Evolutionary conservation across 441 rosid genomes (phyloP).

Genomic region (Gossypium aridum): DNA sequence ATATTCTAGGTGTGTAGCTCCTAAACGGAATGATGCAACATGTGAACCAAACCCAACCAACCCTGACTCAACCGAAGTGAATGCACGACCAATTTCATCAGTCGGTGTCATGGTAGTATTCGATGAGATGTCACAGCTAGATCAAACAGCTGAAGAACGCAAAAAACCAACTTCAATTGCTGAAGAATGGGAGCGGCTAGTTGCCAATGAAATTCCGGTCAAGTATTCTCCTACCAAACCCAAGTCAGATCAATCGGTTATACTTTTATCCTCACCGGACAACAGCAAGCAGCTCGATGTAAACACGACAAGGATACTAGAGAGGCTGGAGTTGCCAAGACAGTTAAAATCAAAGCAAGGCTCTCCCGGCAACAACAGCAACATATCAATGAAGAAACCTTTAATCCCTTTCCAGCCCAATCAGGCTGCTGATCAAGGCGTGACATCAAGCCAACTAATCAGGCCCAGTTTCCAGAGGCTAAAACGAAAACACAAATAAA

Average conservation of each 20-base stretch:
- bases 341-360: slow-evolving; percentile 45
- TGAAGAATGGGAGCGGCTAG: slow-evolving; percentile 88
- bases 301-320: slow-evolving; percentile 74
- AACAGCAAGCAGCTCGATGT: slow-evolving; percentile 42
- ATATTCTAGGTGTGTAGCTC: slow-evolving; percentile 38
- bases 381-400: slow-evolving; percentile 39
- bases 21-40: slow-evolving; percentile 26
- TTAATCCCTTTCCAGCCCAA: slow-evolving; percentile 44
- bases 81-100: slow-evolving; percentile 19
- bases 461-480: slow-evolving; percentile 71
- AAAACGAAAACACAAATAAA: slow-evolving; percentile 52
- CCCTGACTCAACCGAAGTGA: slow-evolving; percentile 22
- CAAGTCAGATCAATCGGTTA: slow-evolving; percentile 26
- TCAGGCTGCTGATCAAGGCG: slow-evolving; percentile 31
- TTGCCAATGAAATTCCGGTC: slow-evolving; percentile 45
- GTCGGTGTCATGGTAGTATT: slow-evolving; percentile 18
- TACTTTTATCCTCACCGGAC: slow-evolving; percentile 33
- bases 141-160: slow-evolving; percentile 25
- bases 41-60: slow-evolving; percentile 28
- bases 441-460: slow-evolving; percentile 56
- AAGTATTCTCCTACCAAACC: slow-evolving; percentile 44
- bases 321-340: slow-evolving; percentile 77
- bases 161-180: slow-evolving; percentile 37
- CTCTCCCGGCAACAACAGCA: slow-evolving; percentile 39
- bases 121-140: slow-evolving; percentile 22